A percentile compares a stretch with the other conserved stretches of the same genome.
These are phyloP conservation scores for Fistulina hepatica DNA, from an alignment of 1,284 basidiomycete genomes.

Conservation along the genomic window DNA sequence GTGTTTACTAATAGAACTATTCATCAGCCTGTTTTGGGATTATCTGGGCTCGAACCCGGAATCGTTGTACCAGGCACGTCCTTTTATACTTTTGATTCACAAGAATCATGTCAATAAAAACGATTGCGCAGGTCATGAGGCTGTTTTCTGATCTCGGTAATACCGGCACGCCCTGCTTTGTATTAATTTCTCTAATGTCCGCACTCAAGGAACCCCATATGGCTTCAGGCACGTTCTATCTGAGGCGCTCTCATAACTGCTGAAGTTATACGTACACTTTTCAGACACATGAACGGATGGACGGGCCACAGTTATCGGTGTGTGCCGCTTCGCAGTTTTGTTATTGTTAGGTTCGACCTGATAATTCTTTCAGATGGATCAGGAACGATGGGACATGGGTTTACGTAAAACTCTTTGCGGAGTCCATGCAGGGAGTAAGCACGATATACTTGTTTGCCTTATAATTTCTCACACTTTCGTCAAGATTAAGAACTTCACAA, in stretches of 20 bases:
- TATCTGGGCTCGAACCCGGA: conserved; percentile 22
- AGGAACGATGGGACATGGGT: conserved; percentile 41
- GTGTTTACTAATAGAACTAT: not conserved
- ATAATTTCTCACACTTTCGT: conserved; percentile 17
- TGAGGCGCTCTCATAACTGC: too few relatives aligned
- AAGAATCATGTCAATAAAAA: conserved; percentile 13
- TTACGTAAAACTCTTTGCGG: conserved; percentile 40
- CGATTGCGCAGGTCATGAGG: not conserved
- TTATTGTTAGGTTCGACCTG: not conserved
- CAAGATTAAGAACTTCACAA: conserved; percentile 22
- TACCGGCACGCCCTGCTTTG: not conserved
- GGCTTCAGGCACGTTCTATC: too few relatives aligned
- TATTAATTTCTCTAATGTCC: not conserved
- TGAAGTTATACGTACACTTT: conserved; percentile 9
- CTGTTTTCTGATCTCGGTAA: not conserved
- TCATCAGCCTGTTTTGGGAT: conserved; percentile 20
- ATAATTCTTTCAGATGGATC: not conserved
- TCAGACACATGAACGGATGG: conserved; percentile 9
- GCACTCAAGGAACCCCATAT: not conserved
- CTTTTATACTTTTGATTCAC: not conserved
- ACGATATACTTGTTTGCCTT: not conserved
- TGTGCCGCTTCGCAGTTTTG: not conserved
- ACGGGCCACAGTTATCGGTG: conserved; percentile 1
- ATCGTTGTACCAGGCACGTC: not conserved
- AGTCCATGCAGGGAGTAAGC: conserved; percentile 1